Conservation (phyloP, 2,329 filamentous ascomycete genomes). For the Verticillium nonalfalfae region DNA sequence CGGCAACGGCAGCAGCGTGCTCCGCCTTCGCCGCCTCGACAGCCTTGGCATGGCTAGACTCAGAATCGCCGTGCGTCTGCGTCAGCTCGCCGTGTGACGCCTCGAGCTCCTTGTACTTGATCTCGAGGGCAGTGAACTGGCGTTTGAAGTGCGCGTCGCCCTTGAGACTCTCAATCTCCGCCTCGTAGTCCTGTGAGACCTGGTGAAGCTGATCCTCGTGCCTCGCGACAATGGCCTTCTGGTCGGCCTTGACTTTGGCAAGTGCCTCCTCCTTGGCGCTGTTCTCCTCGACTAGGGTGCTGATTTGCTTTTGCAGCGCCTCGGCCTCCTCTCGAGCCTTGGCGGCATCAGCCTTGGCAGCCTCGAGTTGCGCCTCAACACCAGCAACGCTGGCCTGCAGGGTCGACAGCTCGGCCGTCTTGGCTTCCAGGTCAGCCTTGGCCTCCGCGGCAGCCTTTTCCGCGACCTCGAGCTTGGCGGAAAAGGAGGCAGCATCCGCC, state of each 20-base stretch:
- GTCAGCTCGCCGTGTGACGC: constrained; percentile 21
- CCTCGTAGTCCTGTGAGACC: constrained; percentile 55
- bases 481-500: constrained; percentile 43
- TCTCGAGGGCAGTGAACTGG: constrained; percentile 55
- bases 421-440: constrained; percentile 36
- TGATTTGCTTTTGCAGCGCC: constrained; percentile 42
- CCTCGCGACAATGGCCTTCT: constrained; percentile 32
- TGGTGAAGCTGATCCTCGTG: constrained; percentile 53
- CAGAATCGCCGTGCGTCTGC: constrained; percentile 22
- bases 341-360: constrained; percentile 32
- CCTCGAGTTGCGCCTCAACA: constrained; percentile 38
- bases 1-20: constrained; percentile 34
- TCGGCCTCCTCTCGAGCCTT: constrained; percentile 39
- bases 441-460: constrained; percentile 36
- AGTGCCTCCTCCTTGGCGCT: constrained; percentile 42
- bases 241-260: constrained; percentile 43
- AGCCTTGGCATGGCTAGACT: constrained; percentile 32
- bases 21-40: constrained; percentile 36
- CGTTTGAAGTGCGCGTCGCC: constrained; percentile 59
- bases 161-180: constrained; percentile 57
- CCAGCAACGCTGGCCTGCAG: constrained; percentile 32
- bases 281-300: constrained; percentile 37
- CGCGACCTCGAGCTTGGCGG: constrained; percentile 38
- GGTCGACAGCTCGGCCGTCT: constrained; percentile 29
- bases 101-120: constrained; percentile 46